These are phyloP conservation scores for Lasiodiplodia sp. DNA, from an alignment of 2,329 filamentous ascomycete genomes.

Conservation along the genomic window DNA sequence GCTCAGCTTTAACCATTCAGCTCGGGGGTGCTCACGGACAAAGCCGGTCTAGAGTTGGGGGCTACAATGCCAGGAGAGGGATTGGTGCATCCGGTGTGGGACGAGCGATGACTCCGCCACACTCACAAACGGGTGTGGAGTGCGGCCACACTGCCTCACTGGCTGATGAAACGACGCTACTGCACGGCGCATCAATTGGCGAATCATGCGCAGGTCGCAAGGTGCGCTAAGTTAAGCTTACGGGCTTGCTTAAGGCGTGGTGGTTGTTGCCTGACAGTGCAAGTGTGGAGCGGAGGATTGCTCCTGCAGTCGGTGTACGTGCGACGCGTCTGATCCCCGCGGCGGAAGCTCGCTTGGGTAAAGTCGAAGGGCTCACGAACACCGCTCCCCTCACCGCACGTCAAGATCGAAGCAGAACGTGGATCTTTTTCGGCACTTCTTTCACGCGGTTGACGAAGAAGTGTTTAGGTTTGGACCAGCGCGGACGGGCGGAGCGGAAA, in stretches of 20 bases:
- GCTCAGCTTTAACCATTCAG: slow-evolving; percentile 2
- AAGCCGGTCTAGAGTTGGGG: slow-evolving; percentile 3
- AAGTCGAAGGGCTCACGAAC: slow-evolving; percentile 6
- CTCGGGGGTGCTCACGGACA: not conserved
- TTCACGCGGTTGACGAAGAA: too few relatives aligned
- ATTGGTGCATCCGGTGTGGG: not conserved
- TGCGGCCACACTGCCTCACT: slow-evolving; percentile 8
- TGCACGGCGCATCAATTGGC: not conserved
- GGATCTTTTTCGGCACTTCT: not conserved
- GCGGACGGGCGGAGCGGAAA: not conserved
- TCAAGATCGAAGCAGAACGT: not conserved
- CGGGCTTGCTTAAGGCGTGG: not conserved
- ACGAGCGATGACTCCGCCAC: slow-evolving; percentile 21
- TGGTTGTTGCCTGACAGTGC: not conserved
- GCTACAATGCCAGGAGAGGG: not conserved
- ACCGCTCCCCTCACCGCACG: not conserved
- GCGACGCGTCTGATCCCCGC: not conserved
- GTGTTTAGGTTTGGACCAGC: not conserved
- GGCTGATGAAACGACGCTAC: slow-evolving; percentile 17
- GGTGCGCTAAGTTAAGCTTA: slow-evolving; percentile 1
- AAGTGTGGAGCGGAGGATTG: not conserved
- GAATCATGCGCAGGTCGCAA: not conserved
- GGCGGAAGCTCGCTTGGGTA: not conserved
- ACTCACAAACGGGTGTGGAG: not conserved
- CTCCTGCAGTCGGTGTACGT: not conserved